Evolutionary conservation across 2,329 filamentous ascomycete species (phyloP), one percentile per base, ranked within the genome.

Genomic region (Diaporthe caulivora): DNA sequence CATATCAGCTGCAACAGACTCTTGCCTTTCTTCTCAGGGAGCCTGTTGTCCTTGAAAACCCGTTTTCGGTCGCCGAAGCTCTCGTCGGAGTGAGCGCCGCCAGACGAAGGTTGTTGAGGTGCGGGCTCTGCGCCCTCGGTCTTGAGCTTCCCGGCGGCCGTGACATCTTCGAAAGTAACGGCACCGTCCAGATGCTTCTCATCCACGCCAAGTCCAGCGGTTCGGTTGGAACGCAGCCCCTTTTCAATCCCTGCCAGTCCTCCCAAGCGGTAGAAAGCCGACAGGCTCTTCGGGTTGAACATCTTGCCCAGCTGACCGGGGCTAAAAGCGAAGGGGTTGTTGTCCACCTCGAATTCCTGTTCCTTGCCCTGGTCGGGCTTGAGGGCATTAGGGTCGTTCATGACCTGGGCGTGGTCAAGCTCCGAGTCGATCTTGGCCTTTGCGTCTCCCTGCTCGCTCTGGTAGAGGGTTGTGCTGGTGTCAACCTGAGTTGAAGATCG

Each of bases 221-320:
- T 89, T 40, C 94, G 86, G 80, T 97, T 91, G 9, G 91, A 92
- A 64, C 93, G 87, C 40, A 98, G 84, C 13, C 95, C 95, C 79
- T 91, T 93, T 82, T 96, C 95, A 64, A 98, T 82, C 0, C 95
- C 95, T 24, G 83, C 83, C 21, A 97, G 82, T 31, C 95, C 95
- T 64, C 95, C 95, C 7, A 98, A 81, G 18, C 92, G 92, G 79
- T 92, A 93, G 77, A 96, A 97, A 0, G 95, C 95, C 17, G 92
- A 87, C 73, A 97, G 84, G 75, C 91, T 97, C 85, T 98, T 98
- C 4, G 95, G 95, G 80, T 97, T 97, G 75, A 96, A 91, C 84
- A 98, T 89, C 82, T 97, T 98, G 78, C 92, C 92, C 76, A 98
- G 87, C 79, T 97, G 92, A 18, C 95, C 95, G 3, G 93, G 93